Conservation (phyloP, 495 filamentous ascomycete species). For the Mytilinidion resinicola region DNA sequence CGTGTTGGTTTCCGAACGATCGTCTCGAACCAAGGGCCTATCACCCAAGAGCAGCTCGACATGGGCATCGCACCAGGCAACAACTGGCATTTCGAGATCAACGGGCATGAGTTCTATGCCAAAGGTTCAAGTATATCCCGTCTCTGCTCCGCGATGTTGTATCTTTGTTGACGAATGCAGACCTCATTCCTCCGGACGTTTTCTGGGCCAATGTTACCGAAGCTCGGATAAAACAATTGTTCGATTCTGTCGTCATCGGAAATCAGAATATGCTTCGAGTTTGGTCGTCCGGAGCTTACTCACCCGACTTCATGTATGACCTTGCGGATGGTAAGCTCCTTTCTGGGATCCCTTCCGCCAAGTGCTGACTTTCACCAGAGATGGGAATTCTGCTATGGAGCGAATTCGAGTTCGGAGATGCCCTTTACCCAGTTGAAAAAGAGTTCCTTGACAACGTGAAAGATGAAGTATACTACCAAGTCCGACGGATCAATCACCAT, state of each 20-base stretch:
- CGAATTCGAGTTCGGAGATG: conserved; percentile 62
- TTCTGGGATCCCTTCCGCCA: background rate
- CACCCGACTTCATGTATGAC: conserved; percentile 63
- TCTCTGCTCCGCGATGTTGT: background rate
- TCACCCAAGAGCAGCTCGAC: conserved; percentile 51
- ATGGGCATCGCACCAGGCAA: conserved; percentile 56
- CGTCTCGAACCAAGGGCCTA: conserved; percentile 54
- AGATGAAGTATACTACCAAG: conserved; percentile 56
- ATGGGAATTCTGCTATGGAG: conserved; percentile 57
- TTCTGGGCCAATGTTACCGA: conserved; percentile 62
- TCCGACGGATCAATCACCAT: conserved; percentile 59
- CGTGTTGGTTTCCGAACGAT: conserved; percentile 62
- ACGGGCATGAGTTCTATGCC: conserved; percentile 61
- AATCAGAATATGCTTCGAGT: conserved; percentile 68
- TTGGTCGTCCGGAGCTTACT: conserved; percentile 59
- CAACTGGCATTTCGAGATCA: conserved; percentile 66
- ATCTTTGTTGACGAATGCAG: conserved; percentile 20
- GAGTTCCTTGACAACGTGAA: conserved; percentile 54
- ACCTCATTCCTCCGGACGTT: conserved; percentile 60
- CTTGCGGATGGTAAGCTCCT: conserved; percentile 45
- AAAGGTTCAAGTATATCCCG: conserved; percentile 38
- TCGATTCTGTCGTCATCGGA: conserved; percentile 50
- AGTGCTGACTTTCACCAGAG: conserved; percentile 30
- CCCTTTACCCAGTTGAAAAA: conserved; percentile 53
- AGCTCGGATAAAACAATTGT: conserved; percentile 47